Evolutionary conservation across 2,329 filamentous ascomycete species (phyloP), one percentile per base, ranked within the genome.

Genomic region (Ascochyta clinopodiicola): DNA sequence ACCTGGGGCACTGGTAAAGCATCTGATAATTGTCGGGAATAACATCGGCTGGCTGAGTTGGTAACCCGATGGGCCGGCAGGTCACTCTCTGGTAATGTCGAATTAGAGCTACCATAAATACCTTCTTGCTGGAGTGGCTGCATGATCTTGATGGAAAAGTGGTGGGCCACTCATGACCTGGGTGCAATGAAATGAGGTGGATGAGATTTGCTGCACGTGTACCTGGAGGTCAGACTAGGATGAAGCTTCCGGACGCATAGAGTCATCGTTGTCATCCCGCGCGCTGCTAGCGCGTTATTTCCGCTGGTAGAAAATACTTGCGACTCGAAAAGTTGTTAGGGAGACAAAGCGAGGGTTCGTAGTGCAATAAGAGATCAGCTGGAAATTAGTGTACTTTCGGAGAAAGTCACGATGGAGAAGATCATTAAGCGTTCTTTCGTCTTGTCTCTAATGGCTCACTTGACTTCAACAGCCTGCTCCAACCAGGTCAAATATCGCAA

Each of bases 11-110:
- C 31, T 43, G 50, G 44, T 25, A 32, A 12, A 32, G 19, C 8
- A n/a, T 35, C 24, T 31, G 36, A 43, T 34, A 22, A n/a, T 53
- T 34, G 36, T 36, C 55, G 55, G 55, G 42, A 57, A 57, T 57
- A 57, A 46, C 21, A 57, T 44, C 40, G 21, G 42, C 27, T 51
- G 19, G 24, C 21, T 44, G 48, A n/a, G 22, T 29, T 15, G 13
- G 19, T 24, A 15, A 42, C 24, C 44, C 13, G 27, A 21, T n/a
- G 27, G n/a, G 7, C 38, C 32, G 25, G 34, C 29, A 21, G 29
- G 52, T 45, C 15, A 37, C 32, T 24, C 19, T n/a, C 32, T 9
- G 9, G 19, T 24, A 12, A 4, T 24, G 31, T 21, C 45, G 22
- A 37, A 37, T 35, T 35, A 27, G 22, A 43, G 24, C 22, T 4